Conservation (phyloP, 495 filamentous ascomycete species). For the Cudoniella acicularis region DNA sequence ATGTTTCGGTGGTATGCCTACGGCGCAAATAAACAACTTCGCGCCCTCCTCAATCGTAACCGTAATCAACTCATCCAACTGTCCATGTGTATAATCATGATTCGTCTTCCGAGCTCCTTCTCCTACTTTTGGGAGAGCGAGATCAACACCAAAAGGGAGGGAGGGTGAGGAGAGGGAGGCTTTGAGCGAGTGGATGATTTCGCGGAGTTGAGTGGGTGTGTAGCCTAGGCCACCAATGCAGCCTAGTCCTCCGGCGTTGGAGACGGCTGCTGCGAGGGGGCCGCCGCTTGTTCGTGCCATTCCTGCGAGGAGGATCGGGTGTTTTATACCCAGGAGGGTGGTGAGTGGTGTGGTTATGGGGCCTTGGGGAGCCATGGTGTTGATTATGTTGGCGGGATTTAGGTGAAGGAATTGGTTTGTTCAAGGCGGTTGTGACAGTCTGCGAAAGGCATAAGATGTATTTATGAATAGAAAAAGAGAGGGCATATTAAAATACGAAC, state of each 20-base stretch:
- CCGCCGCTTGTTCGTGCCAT: conserved; percentile 83
- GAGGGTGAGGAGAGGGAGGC: conserved; percentile 53
- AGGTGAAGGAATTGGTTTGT: background rate
- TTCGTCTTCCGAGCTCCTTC: conserved; percentile 78
- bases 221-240: conserved; percentile 84
- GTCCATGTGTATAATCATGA: conserved; percentile 85
- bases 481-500: background rate
- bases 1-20: conserved; percentile 70
- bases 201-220: conserved; percentile 70
- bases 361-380: conserved; percentile 27
- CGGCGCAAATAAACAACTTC: conserved; percentile 77
- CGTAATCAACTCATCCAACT: conserved; percentile 76
- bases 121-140: conserved; percentile 82
- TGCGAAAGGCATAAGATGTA: background rate
- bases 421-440: background rate
- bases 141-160: conserved; percentile 82
- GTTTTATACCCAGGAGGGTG: conserved; percentile 66
- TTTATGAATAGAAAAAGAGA: background rate
- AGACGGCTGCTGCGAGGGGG: conserved; percentile 77
- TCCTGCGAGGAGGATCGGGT: conserved; percentile 82
- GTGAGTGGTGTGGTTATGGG: conserved; percentile 74
- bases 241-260: conserved; percentile 83
- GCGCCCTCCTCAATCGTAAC: conserved; percentile 74
- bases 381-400: conserved; percentile 6
- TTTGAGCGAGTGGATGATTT: conserved; percentile 82